Evolutionary conservation across 441 rosid species (phyloP).

Genomic region (Gossypium davidsonii): DNA sequence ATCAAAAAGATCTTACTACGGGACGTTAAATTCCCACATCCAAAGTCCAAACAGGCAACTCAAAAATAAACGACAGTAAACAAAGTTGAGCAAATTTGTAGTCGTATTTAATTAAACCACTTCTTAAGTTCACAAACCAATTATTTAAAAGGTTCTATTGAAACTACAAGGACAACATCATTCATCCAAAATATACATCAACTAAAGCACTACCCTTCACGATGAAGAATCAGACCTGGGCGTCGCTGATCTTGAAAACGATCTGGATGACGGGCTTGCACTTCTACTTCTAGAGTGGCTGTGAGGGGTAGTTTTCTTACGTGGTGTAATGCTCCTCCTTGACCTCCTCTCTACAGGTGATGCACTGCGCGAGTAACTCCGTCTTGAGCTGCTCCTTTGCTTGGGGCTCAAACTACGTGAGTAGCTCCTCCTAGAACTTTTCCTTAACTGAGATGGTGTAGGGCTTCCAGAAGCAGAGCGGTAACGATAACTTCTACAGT

Average conservation of each 20-base stretch:
- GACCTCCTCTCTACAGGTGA: conserved; percentile 31
- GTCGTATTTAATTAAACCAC: not conserved
- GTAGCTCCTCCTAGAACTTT: conserved; percentile 41
- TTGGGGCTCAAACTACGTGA: conserved; percentile 29
- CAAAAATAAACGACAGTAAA: not conserved
- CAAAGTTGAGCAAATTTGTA: not conserved
- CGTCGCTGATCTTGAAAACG: conserved; percentile 47
- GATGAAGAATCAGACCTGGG: conserved; percentile 37
- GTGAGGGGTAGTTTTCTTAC: conserved; percentile 22
- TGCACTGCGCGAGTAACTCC: conserved; percentile 25
- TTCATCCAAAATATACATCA: not conserved
- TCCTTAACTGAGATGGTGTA: conserved; percentile 20
- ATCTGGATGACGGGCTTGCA: conserved; percentile 41
- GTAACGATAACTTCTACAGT: conserved; percentile 10
- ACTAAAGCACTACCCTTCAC: not conserved
- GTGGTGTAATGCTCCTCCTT: conserved; percentile 41
- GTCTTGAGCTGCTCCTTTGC: conserved; percentile 22
- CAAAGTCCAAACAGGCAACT: not conserved
- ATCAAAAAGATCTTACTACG: too few relatives aligned
- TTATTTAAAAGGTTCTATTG: not conserved
- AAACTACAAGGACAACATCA: not conserved
- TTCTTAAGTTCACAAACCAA: not conserved
- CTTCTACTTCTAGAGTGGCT: conserved; percentile 34
- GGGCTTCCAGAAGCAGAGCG: conserved; percentile 25
- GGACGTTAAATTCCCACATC: too few relatives aligned